These are phyloP conservation scores for Vachellia collinsii DNA, from an alignment of 306 rosid genomes.

Conservation along the genomic window DNA sequence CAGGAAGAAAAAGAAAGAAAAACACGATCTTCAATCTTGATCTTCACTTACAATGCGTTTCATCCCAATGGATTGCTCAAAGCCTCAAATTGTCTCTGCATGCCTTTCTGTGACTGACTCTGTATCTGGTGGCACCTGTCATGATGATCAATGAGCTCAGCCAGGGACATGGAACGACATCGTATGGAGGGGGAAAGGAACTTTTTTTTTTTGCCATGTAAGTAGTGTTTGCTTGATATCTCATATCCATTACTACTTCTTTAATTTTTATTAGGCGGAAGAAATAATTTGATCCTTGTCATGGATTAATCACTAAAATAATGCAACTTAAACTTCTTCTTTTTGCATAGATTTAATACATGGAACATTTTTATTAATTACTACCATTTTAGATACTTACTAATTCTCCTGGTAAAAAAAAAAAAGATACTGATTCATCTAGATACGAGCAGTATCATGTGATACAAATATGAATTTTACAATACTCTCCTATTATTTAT, in stretches of 20 bases:
- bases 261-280: too few relatives aligned
- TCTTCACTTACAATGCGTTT: constrained; percentile 20
- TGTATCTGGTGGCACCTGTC: neutral
- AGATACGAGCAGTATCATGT: neutral
- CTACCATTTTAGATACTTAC: neutral
- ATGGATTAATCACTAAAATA: neutral
- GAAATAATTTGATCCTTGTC: neutral
- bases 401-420: too few relatives aligned
- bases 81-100: neutral
- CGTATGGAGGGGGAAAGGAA: neutral
- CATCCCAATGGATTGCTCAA: neutral
- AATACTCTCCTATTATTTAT: too few relatives aligned
- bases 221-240: too few relatives aligned
- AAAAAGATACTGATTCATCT: neutral
- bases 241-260: too few relatives aligned
- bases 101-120: neutral
- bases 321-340: neutral
- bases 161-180: neutral
- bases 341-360: neutral
- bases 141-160: neutral
- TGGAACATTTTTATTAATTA: neutral
- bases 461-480: neutral
- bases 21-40: neutral
- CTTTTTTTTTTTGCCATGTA: too few relatives aligned
- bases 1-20: neutral